Conservation (phyloP, 2,329 filamentous ascomycete species). For the Neofusicoccum parvum region DNA sequence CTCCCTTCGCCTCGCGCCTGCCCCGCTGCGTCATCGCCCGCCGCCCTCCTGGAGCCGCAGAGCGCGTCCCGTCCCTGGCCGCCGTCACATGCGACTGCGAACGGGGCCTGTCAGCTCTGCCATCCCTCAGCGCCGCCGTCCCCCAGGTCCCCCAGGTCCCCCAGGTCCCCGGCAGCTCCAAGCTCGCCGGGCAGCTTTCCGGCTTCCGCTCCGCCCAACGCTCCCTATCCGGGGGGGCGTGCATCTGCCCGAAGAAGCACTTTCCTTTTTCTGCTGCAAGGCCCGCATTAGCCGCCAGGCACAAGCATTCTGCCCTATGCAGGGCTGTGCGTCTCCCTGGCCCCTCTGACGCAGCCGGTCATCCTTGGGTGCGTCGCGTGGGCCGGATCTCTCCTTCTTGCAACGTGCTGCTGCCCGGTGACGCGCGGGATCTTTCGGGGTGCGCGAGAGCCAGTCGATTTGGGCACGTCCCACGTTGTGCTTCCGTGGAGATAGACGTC, state of each 20-base stretch:
- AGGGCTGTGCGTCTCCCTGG: not conserved
- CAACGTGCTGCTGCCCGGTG: not conserved
- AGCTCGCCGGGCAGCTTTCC: not conserved
- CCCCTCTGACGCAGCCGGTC: not conserved
- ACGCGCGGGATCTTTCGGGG: not conserved
- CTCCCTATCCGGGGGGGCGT: not conserved
- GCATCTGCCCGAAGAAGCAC: not conserved
- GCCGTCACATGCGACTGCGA: not conserved
- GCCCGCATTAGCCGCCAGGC: not conserved
- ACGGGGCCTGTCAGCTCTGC: too few species aligned
- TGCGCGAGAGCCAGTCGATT: not conserved
- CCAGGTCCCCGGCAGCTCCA: not conserved
- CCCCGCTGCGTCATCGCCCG: not conserved
- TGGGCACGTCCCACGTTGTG: not conserved
- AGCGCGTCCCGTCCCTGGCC: not conserved
- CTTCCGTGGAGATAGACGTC: too few species aligned
- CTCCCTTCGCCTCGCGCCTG: not conserved
- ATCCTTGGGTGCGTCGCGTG: not conserved
- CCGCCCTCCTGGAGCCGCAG: not conserved
- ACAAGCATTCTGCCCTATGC: slow-evolving; percentile 3
- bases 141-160: too few species aligned
- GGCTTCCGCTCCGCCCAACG: not conserved
- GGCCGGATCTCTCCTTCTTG: not conserved
- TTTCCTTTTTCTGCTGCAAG: slow-evolving; percentile 2
- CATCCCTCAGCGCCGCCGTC: not conserved